These are phyloP conservation scores for Talaromyces islandicus DNA, from an alignment of 2,329 filamentous ascomycete species.

Conservation along the genomic window DNA sequence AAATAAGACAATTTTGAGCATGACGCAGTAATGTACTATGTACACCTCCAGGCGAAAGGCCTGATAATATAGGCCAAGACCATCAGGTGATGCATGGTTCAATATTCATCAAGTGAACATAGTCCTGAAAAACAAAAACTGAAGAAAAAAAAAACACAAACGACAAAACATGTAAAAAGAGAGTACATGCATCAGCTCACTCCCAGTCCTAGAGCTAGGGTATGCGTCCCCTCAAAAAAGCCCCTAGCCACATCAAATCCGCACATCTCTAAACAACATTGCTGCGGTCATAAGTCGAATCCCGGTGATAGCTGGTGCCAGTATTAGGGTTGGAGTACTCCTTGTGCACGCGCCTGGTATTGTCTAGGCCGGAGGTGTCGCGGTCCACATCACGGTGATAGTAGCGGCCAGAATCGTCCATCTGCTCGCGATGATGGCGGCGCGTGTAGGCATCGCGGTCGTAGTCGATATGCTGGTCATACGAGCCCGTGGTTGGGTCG, in stretches of 20 bases:
- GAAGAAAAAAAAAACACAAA: not conserved
- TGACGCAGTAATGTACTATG: not conserved
- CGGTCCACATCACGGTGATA: conserved; percentile 28
- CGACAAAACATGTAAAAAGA: not conserved
- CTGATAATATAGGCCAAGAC: not conserved
- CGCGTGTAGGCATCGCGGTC: conserved; percentile 18
- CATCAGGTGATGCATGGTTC: too few relatives aligned
- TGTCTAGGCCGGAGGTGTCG: conserved; percentile 18
- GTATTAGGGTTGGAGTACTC: conserved; percentile 30
- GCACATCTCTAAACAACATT: conserved; percentile 3
- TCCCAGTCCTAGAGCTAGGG: not conserved
- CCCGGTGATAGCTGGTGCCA: conserved; percentile 27
- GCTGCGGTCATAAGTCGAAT: conserved; percentile 20
- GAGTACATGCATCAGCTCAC: not conserved
- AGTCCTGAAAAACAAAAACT: too few relatives aligned
- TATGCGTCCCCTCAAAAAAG: not conserved
- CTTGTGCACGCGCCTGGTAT: conserved; percentile 23
- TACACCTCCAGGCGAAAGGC: not conserved
- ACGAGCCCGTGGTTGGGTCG: conserved; percentile 17
- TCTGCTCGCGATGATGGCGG: conserved; percentile 26
- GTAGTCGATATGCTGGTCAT: conserved; percentile 31
- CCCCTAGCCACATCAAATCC: conserved; percentile 1
- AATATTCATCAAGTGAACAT: not conserved
- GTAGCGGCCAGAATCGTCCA: conserved; percentile 24
- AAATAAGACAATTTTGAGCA: not conserved